These are phyloP conservation scores for Candida boleticola DNA, from an alignment of 805 yeast genomes.

Conservation along the genomic window DNA sequence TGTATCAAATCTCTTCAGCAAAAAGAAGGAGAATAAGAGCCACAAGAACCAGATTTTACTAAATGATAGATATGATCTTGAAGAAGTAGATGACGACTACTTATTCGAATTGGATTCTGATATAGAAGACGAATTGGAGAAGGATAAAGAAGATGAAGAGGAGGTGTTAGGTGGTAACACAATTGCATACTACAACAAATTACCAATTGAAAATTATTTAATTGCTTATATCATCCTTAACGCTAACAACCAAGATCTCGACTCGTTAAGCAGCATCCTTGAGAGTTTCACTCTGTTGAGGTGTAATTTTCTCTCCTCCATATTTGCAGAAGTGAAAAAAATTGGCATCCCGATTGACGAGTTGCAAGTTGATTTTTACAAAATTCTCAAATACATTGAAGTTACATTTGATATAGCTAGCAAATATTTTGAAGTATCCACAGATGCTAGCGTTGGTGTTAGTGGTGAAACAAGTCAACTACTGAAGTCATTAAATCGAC, in stretches of 20 bases:
- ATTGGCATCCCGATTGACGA: background rate
- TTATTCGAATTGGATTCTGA: background rate
- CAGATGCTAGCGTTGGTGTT: background rate
- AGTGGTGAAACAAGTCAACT: background rate
- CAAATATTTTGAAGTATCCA: slow-evolving; percentile 13
- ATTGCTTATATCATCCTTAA: slow-evolving; percentile 30
- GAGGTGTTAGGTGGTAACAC: slow-evolving; percentile 5
- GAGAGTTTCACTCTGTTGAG: slow-evolving; percentile 25
- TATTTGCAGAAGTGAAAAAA: slow-evolving; percentile 8
- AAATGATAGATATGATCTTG: background rate
- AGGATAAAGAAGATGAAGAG: background rate
- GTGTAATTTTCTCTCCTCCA: slow-evolving; percentile 13
- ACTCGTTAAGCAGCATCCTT: slow-evolving; percentile 18
- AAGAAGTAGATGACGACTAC: background rate
- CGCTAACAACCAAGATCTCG: slow-evolving; percentile 12
- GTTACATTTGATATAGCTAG: slow-evolving; percentile 27
- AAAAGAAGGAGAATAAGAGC: background rate
- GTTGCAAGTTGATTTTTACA: slow-evolving; percentile 18
- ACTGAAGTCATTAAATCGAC: slow-evolving; percentile 8
- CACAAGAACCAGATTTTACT: background rate
- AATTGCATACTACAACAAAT: slow-evolving; percentile 11
- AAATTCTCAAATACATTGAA: slow-evolving; percentile 31
- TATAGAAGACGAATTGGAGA: background rate
- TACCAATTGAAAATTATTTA: slow-evolving; percentile 27
- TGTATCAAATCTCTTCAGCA: background rate